A percentile compares a stretch with the other conserved stretches of the same genome.
Evolutionary conservation across 2,329 filamentous ascomycete species (phyloP).

Genomic region (Leptoxyphium fumago): DNA sequence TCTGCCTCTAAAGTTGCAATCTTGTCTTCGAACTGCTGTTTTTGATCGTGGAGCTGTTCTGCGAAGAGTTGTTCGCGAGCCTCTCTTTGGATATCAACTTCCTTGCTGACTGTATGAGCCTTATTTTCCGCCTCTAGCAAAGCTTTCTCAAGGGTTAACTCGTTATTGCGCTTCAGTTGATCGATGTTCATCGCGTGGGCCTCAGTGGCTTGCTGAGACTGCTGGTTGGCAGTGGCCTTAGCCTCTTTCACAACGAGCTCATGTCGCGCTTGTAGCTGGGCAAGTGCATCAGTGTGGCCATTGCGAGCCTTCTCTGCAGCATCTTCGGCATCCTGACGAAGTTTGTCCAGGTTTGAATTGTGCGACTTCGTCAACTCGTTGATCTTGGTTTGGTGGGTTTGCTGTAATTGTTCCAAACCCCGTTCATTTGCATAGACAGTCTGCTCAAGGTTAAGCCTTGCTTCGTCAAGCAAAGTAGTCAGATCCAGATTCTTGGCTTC

Average conservation of each 20-base stretch:
- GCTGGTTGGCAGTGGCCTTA: not conserved
- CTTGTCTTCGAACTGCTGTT: not conserved
- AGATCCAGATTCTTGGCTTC: slow-evolving; percentile 1
- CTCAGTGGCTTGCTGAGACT: not conserved
- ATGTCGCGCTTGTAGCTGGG: not conserved
- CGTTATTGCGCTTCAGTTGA: not conserved
- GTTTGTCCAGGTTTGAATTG: slow-evolving; percentile 2
- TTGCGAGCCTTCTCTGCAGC: slow-evolving; percentile 2
- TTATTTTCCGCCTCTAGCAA: not conserved
- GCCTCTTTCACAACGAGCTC: not conserved
- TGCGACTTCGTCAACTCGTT: slow-evolving; percentile 7
- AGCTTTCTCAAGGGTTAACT: not conserved
- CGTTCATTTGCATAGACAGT: slow-evolving; percentile 4
- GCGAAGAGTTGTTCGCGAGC: not conserved
- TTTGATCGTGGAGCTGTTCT: slow-evolving; percentile 1
- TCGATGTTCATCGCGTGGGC: slow-evolving; percentile 2
- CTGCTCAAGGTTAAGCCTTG: slow-evolving; percentile 1
- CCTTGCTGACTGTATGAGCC: not conserved
- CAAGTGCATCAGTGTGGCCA: not conserved
- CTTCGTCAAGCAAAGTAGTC: slow-evolving; percentile 1
- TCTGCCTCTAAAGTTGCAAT: not conserved
- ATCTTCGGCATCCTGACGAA: slow-evolving; percentile 2
- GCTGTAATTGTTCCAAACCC: slow-evolving; percentile 1
- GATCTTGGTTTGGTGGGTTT: slow-evolving; percentile 5
- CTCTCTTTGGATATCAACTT: not conserved